Conservation (phyloP, 176 grass and related monocot species). For the Oryza rufipogon region DNA sequence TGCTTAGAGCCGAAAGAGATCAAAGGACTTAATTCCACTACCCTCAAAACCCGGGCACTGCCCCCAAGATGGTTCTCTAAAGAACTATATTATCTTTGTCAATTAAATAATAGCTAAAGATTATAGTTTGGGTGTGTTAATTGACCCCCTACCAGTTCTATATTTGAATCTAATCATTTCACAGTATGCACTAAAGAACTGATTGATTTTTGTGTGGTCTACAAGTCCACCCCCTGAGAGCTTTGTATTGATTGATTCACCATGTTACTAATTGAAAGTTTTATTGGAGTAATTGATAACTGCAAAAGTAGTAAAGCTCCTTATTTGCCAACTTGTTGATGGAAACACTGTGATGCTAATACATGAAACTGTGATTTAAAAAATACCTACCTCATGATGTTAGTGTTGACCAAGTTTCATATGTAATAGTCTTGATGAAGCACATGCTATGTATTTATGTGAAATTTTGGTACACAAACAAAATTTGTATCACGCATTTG, state of each 20-base stretch:
- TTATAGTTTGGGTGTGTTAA: conserved; percentile 37
- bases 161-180: conserved; percentile 43
- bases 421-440: not conserved
- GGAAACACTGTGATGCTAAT: not conserved
- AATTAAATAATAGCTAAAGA: conserved; percentile 47
- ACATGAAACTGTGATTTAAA: not conserved
- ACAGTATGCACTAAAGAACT: conserved; percentile 21
- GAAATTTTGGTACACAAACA: not conserved
- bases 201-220: conserved; percentile 31
- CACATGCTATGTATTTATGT: not conserved
- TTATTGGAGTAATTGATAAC: not conserved
- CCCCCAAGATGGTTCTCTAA: conserved; percentile 43
- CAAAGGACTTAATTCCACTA: conserved; percentile 53
- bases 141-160: conserved; percentile 34
- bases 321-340: conserved; percentile 10
- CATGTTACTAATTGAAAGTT: conserved; percentile 9
- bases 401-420: not conserved
- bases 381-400: conserved; percentile 11
- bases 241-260: conserved; percentile 25
- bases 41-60: conserved; percentile 60
- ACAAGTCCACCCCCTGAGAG: not conserved
- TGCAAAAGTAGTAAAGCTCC: not conserved
- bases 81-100: conserved; percentile 45
- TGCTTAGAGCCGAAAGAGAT: conserved; percentile 65
- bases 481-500: not conserved